Evolutionary conservation across 495 filamentous ascomycete genomes (phyloP).

Genomic region (Podospora australis): DNA sequence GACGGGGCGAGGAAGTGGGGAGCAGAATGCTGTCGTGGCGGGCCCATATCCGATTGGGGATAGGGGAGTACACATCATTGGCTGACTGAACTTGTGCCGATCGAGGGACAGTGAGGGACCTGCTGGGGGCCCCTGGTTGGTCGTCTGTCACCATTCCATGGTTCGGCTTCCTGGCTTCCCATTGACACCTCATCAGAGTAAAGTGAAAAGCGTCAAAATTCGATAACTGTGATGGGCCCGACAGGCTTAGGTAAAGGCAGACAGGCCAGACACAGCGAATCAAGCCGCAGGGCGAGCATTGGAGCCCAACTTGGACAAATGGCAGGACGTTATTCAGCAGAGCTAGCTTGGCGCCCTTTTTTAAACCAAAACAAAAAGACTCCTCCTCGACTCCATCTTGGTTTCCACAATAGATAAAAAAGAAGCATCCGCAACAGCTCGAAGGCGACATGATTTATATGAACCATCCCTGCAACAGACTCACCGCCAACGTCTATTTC

Average conservation of each 20-base stretch:
- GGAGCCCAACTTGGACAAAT: slow-evolving; percentile 16
- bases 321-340: neutral
- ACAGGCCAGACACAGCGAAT: too few relatives aligned
- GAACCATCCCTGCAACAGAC: too few relatives aligned
- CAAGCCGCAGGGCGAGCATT: too few relatives aligned
- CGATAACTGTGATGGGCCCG: neutral
- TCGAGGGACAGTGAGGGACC: too few relatives aligned
- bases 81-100: too few relatives aligned
- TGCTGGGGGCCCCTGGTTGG: too few relatives aligned
- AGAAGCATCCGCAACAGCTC: neutral
- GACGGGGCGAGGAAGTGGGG: slow-evolving; percentile 6
- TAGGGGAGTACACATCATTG: slow-evolving; percentile 4
- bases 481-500: slow-evolving; percentile 18
- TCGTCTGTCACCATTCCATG: too few relatives aligned
- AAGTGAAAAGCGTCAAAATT: too few relatives aligned
- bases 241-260: neutral
- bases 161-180: neutral
- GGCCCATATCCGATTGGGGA: slow-evolving; percentile 16
- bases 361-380: neutral
- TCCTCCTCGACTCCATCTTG: neutral
- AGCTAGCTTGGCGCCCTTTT: neutral
- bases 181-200: slow-evolving; percentile 4
- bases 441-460: neutral
- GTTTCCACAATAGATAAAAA: neutral
- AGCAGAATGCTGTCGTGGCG: slow-evolving; percentile 6